phyloP scores from a whole-genome alignment of 2,329 filamentous ascomycete species.

The Pseudogymnoascus sp. region DNA sequence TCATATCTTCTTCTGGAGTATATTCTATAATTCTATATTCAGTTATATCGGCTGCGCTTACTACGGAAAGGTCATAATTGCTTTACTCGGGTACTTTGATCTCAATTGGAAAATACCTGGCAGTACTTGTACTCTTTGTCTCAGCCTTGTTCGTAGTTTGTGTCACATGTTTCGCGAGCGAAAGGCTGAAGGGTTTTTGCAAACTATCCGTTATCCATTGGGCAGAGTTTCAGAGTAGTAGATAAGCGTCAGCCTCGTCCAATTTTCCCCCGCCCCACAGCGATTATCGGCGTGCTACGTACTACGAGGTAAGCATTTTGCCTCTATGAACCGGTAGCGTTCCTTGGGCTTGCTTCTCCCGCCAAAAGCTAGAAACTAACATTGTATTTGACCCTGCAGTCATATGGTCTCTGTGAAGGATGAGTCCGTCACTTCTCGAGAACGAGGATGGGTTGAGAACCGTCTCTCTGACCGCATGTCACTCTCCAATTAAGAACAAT shows the following conservation, averaged over 20 bases:
- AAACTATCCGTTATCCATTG: conserved; percentile 1
- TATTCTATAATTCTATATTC: neutral
- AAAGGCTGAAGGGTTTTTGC: conserved; percentile 2
- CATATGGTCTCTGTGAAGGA: conserved; percentile 5
- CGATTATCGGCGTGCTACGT: conserved; percentile 6
- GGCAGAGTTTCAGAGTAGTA: neutral
- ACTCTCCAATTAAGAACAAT: conserved; percentile 25
- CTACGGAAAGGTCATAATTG: neutral
- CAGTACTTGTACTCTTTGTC: neutral
- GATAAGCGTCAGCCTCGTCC: conserved; percentile 5
- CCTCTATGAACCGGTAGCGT: neutral
- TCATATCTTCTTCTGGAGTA: conserved; percentile 1
- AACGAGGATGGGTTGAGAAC: conserved; percentile 5
- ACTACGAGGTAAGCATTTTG: conserved; percentile 6
- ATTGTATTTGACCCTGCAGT: neutral
- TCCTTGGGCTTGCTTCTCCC: neutral
- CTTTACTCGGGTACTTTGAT: neutral
- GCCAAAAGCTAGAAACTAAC: neutral
- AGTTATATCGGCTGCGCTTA: conserved; percentile 2
- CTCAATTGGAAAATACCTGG: neutral
- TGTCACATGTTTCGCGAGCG: neutral
- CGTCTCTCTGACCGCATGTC: conserved; percentile 4
- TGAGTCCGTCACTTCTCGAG: conserved; percentile 9
- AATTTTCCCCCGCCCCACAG: conserved; percentile 5
- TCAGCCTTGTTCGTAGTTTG: neutral